Percentiles rank a stretch among this genome's conserved stretches.
These are phyloP conservation scores for Ogataea parapolymorpha DNA, from an alignment of 805 yeast genomes.

Conservation along the genomic window DNA sequence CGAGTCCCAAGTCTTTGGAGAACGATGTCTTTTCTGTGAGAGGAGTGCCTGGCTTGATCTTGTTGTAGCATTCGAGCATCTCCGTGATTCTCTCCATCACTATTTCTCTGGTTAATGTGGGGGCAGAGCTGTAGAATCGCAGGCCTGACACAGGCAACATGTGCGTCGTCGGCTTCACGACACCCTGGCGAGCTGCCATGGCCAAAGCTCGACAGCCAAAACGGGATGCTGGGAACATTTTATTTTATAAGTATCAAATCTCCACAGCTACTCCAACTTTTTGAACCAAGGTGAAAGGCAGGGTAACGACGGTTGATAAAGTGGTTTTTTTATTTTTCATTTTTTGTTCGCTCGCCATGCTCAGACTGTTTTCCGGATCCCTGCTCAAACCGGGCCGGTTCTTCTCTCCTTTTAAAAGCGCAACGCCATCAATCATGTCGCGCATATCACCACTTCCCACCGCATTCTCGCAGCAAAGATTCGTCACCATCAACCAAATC, in stretches of 20 bases:
- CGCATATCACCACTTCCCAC: neutral
- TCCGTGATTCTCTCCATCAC: conserved; percentile 61
- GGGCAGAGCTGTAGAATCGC: conserved; percentile 50
- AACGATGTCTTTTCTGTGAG: conserved; percentile 47
- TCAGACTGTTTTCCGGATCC: neutral
- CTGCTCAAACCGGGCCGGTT: neutral
- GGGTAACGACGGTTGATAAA: neutral
- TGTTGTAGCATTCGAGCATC: conserved; percentile 62
- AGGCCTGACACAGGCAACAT: neutral
- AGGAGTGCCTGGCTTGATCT: conserved; percentile 38
- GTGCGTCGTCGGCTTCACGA: neutral
- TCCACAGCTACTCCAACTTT: conserved; percentile 8
- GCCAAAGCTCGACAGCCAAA: neutral
- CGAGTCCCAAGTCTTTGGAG: conserved; percentile 64
- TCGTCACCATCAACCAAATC: conserved; percentile 76
- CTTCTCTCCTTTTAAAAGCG: neutral
- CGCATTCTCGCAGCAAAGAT: conserved; percentile 38
- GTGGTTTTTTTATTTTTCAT: neutral
- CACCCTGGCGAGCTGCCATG: neutral
- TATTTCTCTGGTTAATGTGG: conserved; percentile 58
- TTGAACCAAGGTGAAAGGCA: neutral
- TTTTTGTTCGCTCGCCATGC: neutral
- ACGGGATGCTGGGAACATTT: conserved; percentile 3
- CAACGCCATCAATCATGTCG: conserved; percentile 1
- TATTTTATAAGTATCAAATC: conserved; percentile 1